Evolutionary conservation across 371 early-diverging fungal species (phyloP).

Genomic region (Mortierella sp.): DNA sequence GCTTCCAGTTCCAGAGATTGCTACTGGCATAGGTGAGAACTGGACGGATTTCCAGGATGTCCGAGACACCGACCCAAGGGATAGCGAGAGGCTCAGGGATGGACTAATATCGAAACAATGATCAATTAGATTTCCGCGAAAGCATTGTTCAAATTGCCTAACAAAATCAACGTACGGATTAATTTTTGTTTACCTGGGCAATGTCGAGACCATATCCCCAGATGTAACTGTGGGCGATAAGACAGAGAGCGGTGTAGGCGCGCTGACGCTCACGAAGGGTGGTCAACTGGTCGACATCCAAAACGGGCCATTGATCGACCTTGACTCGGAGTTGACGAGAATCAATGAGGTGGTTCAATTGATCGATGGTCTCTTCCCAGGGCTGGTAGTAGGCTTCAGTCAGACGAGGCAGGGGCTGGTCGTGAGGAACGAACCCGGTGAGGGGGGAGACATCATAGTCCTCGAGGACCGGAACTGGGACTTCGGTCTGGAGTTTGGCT

Average conservation of each 20-base stretch:
- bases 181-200: slow-evolving; percentile 65
- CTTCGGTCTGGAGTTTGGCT: neutral
- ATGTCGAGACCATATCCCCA: slow-evolving; percentile 79
- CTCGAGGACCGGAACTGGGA: slow-evolving; percentile 33
- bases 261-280: slow-evolving; percentile 78
- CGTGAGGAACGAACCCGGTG: slow-evolving; percentile 41
- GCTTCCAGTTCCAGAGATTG: slow-evolving; percentile 87
- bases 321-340: slow-evolving; percentile 76
- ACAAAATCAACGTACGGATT: neutral
- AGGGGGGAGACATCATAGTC: slow-evolving; percentile 43
- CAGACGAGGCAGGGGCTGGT: slow-evolving; percentile 79
- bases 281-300: slow-evolving; percentile 68
- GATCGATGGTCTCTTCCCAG: slow-evolving; percentile 89
- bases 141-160: no score
- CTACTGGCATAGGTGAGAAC: slow-evolving; percentile 88
- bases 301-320: slow-evolving; percentile 80
- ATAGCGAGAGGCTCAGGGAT: slow-evolving; percentile 83
- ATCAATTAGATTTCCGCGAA: neutral
- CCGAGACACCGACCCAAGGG: slow-evolving; percentile 84
- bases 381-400: slow-evolving; percentile 79
- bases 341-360: slow-evolving; percentile 78
- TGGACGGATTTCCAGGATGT: slow-evolving; percentile 82
- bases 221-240: slow-evolving; percentile 89
- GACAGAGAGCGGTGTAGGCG: slow-evolving; percentile 84
- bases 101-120: slow-evolving; percentile 30